Conservation (phyloP, 139 green algal species). For the Chloropicon primus region DNA sequence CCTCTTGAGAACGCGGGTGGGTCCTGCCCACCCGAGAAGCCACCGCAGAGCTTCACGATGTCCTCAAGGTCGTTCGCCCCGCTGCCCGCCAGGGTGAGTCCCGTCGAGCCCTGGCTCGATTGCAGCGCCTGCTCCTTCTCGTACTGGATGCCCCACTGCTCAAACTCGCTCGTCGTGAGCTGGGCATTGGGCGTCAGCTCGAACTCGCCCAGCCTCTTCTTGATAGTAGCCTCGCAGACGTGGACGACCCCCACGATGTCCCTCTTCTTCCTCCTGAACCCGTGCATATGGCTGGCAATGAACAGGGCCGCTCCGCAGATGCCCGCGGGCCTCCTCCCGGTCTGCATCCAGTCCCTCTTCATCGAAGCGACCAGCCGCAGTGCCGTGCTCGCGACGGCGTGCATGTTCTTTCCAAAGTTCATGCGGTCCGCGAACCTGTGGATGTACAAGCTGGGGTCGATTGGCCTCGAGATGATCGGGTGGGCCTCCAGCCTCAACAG, state of each 20-base stretch:
- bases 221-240: conserved; percentile 78
- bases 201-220: conserved; percentile 75
- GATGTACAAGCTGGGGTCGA: conserved; percentile 92
- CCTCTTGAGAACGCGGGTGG: conserved; percentile 35
- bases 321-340: conserved; percentile 68
- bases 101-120: not conserved
- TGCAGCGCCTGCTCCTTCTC: conserved; percentile 16
- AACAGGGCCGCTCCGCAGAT: conserved; percentile 91
- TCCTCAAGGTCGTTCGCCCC: conserved; percentile 28
- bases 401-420: conserved; percentile 22
- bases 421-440: conserved; percentile 35
- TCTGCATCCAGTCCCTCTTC: conserved; percentile 99
- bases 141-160: conserved; percentile 17
- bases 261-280: conserved; percentile 54
- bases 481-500: conserved; percentile 78
- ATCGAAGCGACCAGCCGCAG: conserved; percentile 82
- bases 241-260: conserved; percentile 73
- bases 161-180: conserved; percentile 53
- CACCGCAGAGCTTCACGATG: conserved; percentile 38
- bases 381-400: conserved; percentile 60
- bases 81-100: not conserved
- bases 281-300: conserved; percentile 83
- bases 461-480: conserved; percentile 60
- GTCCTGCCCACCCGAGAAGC: conserved; percentile 23
- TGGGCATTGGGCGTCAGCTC: conserved; percentile 25